Percentiles rank a stretch among this genome's conserved stretches.
Evolutionary conservation across 2,329 filamentous ascomycete species (phyloP).

Genomic region (Aspergillus floridensis): DNA sequence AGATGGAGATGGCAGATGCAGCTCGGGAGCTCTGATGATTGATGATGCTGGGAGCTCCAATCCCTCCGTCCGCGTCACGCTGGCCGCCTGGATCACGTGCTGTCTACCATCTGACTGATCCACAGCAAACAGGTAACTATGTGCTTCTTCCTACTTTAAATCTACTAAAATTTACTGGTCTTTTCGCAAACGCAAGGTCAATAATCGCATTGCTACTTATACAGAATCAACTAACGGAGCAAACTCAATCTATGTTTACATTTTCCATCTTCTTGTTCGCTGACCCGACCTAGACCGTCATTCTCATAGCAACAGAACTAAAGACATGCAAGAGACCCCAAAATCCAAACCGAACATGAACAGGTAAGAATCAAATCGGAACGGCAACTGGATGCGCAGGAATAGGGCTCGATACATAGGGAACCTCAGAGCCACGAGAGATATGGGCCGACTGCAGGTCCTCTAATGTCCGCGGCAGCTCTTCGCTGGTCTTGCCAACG

Average conservation of each 20-base stretch:
- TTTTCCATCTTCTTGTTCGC: background rate
- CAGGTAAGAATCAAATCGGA: conserved; percentile 8
- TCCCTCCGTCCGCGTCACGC: conserved; percentile 19
- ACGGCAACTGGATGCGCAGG: conserved; percentile 14
- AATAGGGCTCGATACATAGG: background rate
- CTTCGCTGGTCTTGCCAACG: background rate
- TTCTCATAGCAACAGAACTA: background rate
- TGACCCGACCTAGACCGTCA: background rate
- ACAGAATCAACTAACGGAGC: background rate
- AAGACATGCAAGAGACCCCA: background rate
- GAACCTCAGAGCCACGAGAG: background rate
- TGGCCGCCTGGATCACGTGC: conserved; percentile 13
- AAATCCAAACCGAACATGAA: background rate
- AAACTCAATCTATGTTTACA: background rate
- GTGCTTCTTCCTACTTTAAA: background rate
- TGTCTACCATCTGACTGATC: too few species aligned
- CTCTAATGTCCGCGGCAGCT: background rate
- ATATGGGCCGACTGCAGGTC: background rate
- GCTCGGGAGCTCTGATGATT: conserved; percentile 17
- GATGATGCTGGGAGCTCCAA: conserved; percentile 17
- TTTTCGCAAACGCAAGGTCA: background rate
- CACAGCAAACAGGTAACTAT: too few species aligned
- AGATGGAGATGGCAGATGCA: conserved; percentile 12
- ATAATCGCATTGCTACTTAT: background rate
- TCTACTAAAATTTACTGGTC: background rate